A percentile compares a stretch with the other conserved stretches of the same genome.
These are phyloP conservation scores for Vaccinium vitisidaea DNA, from an alignment of 148 eudicot genomes.

Conservation along the genomic window DNA sequence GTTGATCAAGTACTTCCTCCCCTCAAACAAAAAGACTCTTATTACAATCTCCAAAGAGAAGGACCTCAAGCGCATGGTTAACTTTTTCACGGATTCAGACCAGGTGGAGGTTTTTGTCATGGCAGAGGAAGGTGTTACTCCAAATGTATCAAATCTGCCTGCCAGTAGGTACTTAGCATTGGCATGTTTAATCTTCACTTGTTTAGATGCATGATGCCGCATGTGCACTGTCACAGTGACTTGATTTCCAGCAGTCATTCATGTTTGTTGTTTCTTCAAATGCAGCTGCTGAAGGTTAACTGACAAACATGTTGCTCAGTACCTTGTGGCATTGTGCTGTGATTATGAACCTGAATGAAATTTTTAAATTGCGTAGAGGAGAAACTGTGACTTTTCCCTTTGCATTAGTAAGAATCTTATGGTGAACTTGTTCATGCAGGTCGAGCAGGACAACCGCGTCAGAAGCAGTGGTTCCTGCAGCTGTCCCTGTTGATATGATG, in stretches of 20 bases:
- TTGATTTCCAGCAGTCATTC: not conserved
- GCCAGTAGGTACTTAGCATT: slow-evolving; percentile 51
- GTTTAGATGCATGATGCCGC: not conserved
- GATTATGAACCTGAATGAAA: slow-evolving; percentile 9
- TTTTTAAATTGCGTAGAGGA: not conserved
- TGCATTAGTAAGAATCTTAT: slow-evolving; percentile 14
- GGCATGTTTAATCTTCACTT: not conserved
- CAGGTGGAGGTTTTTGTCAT: slow-evolving; percentile 62
- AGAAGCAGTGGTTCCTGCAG: slow-evolving; percentile 41
- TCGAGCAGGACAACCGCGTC: slow-evolving; percentile 61
- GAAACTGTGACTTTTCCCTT: slow-evolving; percentile 11
- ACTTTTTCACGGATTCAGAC: slow-evolving; percentile 48
- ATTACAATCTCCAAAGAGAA: slow-evolving; percentile 71
- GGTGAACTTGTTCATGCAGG: slow-evolving; percentile 31
- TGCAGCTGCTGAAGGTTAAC: not conserved
- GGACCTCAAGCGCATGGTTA: slow-evolving; percentile 75
- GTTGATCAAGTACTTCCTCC: slow-evolving; percentile 71
- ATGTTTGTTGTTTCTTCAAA: not conserved
- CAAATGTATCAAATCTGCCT: slow-evolving; percentile 40
- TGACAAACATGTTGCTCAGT: not conserved
- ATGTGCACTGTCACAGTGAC: slow-evolving; percentile 5
- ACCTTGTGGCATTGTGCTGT: not conserved
- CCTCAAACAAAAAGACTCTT: slow-evolving; percentile 68
- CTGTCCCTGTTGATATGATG: slow-evolving; percentile 23
- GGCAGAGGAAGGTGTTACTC: slow-evolving; percentile 43